Conservation (phyloP, 1,284 basidiomycete genomes). For the Cutaneotrichosporon cutaneum region DNA sequence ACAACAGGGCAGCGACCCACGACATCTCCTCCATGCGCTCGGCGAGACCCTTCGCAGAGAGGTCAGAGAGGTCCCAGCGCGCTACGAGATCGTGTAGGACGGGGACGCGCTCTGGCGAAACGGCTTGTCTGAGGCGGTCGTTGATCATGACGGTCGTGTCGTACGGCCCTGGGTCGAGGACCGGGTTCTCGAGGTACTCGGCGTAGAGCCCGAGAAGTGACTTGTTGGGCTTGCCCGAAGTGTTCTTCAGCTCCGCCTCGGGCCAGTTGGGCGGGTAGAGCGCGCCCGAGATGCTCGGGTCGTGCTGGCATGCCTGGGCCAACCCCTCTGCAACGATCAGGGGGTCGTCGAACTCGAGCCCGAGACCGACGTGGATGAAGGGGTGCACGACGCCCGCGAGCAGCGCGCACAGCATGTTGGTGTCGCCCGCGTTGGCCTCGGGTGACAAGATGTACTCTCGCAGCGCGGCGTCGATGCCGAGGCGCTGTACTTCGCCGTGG, state of each 20-base stretch:
- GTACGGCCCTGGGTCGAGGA: conserved; percentile 59
- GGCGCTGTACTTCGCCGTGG: conserved; percentile 54
- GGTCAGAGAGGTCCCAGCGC: conserved; percentile 56
- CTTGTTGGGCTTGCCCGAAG: neutral
- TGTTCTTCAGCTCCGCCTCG: conserved; percentile 9
- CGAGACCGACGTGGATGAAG: conserved; percentile 67
- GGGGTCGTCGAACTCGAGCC: conserved; percentile 62
- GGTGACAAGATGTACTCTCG: conserved; percentile 62
- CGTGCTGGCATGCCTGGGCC: conserved; percentile 88
- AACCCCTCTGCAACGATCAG: conserved; percentile 61
- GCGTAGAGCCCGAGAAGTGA: conserved; percentile 38
- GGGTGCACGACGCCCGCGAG: conserved; percentile 60
- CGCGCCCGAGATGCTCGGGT: conserved; percentile 92
- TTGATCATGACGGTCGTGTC: conserved; percentile 59
- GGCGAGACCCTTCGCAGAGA: conserved; percentile 50
- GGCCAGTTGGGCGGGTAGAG: conserved; percentile 34
- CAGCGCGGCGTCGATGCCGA: conserved; percentile 56
- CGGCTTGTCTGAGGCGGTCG: conserved; percentile 49
- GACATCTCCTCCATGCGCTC: conserved; percentile 60
- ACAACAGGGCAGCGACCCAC: conserved; percentile 59
- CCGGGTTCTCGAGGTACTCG: conserved; percentile 21
- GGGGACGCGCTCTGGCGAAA: conserved; percentile 54
- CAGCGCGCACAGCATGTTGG: conserved; percentile 61
- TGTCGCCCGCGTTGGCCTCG: conserved; percentile 50
- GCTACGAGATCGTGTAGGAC: conserved; percentile 59